phyloP scores from a whole-genome alignment of 495 filamentous ascomycete genomes.

The Lophiotrema nucula region DNA sequence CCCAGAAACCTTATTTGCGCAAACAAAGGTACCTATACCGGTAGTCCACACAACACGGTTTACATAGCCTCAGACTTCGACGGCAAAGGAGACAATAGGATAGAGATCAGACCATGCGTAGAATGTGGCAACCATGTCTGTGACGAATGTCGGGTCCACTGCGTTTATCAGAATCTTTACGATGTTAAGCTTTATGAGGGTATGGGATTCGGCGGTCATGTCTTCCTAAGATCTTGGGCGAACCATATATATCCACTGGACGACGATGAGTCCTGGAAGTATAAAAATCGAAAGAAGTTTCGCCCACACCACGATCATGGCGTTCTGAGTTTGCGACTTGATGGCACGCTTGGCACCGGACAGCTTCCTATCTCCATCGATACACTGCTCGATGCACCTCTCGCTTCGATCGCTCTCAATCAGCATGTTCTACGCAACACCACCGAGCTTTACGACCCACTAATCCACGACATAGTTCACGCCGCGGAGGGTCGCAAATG shows the following conservation, averaged over 20 bases:
- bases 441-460: slow-evolving; percentile 1
- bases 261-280: neutral
- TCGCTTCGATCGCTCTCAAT: neutral
- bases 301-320: slow-evolving; percentile 15
- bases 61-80: too few species aligned
- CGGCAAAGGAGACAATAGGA: too few species aligned
- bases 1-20: too few species aligned
- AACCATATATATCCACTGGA: too few species aligned
- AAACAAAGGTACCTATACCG: too few species aligned
- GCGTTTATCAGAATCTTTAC: slow-evolving; percentile 13
- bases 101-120: too few species aligned
- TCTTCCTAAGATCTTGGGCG: slow-evolving; percentile 7
- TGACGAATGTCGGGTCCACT: slow-evolving; percentile 26
- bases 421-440: neutral
- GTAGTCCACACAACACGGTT: too few species aligned
- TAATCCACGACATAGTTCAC: slow-evolving; percentile 9
- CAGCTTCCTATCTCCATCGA: neutral
- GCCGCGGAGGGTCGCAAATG: slow-evolving; percentile 11
- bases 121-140: slow-evolving; percentile 10
- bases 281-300: too few species aligned
- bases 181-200: slow-evolving; percentile 2
- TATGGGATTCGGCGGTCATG: slow-evolving; percentile 9
- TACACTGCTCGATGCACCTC: slow-evolving; percentile 6
- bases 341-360: too few species aligned
- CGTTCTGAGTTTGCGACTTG: slow-evolving; percentile 8